A percentile compares a stretch with the other conserved stretches of the same genome.
phyloP scores from a whole-genome alignment of 768 basidiomycete genomes.

The Hygrophorus pudorinus region DNA sequence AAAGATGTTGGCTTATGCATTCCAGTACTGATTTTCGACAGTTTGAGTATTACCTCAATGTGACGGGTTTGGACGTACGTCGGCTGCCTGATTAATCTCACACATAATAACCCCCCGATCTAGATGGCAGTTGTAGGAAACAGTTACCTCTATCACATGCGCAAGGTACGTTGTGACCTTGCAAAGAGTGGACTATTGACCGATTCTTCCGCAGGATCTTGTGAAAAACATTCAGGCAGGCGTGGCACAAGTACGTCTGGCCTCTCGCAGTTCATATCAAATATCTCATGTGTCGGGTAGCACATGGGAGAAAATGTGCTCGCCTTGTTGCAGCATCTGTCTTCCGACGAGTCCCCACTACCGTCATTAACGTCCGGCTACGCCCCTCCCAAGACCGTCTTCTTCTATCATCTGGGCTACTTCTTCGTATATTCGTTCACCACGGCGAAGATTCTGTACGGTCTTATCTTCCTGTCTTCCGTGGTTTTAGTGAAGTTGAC shows the following conservation, averaged over 20 bases:
- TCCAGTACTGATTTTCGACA: constrained; percentile 90
- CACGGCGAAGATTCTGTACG: constrained; percentile 59
- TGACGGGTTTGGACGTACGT: constrained; percentile 83
- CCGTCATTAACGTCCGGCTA: constrained; percentile 45
- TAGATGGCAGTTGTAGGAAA: constrained; percentile 89
- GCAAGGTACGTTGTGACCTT: constrained; percentile 43
- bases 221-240: constrained; percentile 81
- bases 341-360: constrained; percentile 60
- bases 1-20: constrained; percentile 4
- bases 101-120: constrained; percentile 1
- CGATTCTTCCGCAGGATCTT: constrained; percentile 40
- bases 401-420: constrained; percentile 58
- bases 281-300: constrained; percentile 28
- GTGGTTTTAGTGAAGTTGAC: constrained; percentile 30
- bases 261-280: constrained; percentile 1
- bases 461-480: constrained; percentile 36
- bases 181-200: background rate
- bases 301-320: constrained; percentile 89
- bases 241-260: constrained; percentile 44
- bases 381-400: constrained; percentile 58
- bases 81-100: background rate
- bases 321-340: constrained; percentile 66
- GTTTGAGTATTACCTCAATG: constrained; percentile 81
- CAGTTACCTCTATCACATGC: constrained; percentile 91
- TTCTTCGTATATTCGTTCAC: constrained; percentile 70